Evolutionary conservation across 768 basidiomycete species (phyloP), one percentile per base, ranked within the genome.

Genomic region (Naganishia antarctica): DNA sequence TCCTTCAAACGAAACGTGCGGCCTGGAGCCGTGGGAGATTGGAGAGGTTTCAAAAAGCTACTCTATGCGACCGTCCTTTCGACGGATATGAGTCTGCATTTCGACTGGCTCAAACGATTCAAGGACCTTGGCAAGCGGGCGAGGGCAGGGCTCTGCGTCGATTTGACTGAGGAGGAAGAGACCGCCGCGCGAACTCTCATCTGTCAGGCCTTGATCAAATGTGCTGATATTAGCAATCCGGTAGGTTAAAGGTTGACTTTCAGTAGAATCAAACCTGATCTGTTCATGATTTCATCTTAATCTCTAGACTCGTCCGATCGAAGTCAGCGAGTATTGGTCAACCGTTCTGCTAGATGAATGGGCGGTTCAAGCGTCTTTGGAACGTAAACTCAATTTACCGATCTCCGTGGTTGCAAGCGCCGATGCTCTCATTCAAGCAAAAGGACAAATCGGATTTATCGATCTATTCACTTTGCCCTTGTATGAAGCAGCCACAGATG

Each of bases 181-280:
- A 72, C 79, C 58, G 73, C 79, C 68, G 83, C 85, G 60, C 82
- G 87, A 69, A 80, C 88, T 26, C 78, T 94, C 60, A 77, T 91
- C 25, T 94, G 90, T 74, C 91, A 97, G 71, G 88, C 89, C 3
- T 79, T 99, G 58, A 86, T 99, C 76, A 98, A 99, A 78, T 96
- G 93, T 72, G 92, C 94, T 18, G 96, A 99, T 79, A 98, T 99
- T 72, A 92, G 90, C 75, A 99, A 99, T 76, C 94, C 96, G 16
- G 92, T 96, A 75, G 69, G 92, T 84, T 15, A 15, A 28, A 6
- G 43, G n/a, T n/a, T n/a, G n/a, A n/a, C n/a, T n/a, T n/a, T n/a
- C n/a, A n/a, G n/a, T n/a, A n/a, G n/a, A n/a, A n/a, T n/a, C n/a
- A n/a, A n/a, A n/a, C n/a, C n/a, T n/a, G n/a, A n/a, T n/a, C n/a